phyloP scores from a whole-genome alignment of 345 rosid species.

The Citrus mangshanensis region DNA sequence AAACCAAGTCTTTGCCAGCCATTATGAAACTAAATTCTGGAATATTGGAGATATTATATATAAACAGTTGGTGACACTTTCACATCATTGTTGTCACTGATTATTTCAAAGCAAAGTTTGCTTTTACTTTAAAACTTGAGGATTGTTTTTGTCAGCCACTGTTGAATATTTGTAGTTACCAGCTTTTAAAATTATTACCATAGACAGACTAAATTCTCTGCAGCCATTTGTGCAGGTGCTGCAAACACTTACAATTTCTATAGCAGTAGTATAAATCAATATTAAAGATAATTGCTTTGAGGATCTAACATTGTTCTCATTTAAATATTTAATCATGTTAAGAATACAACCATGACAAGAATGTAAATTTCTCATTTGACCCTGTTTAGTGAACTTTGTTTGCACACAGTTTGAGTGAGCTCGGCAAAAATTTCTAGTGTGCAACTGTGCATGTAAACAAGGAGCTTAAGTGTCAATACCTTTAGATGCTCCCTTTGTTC shows the following conservation, averaged over 20 bases:
- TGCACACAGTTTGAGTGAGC: background rate
- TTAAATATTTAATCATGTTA: background rate
- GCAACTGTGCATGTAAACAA: background rate
- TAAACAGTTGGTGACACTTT: background rate
- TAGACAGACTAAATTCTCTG: background rate
- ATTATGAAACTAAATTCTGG: background rate
- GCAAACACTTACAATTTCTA: background rate
- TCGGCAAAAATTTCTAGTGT: background rate
- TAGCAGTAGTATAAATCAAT: background rate
- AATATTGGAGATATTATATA: background rate
- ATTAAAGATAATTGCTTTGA: background rate
- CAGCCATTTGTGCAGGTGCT: background rate
- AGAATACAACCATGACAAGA: constrained; percentile 1
- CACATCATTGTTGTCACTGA: background rate
- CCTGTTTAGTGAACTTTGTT: background rate
- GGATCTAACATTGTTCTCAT: background rate
- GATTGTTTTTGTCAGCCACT: background rate
- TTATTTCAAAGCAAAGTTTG: background rate
- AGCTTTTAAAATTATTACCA: background rate
- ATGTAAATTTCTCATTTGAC: background rate
- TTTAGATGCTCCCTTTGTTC: constrained; percentile 91
- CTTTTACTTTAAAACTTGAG: background rate
- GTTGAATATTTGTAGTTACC: background rate
- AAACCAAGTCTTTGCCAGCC: too few relatives aligned
- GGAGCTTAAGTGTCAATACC: constrained; percentile 32